Conservation (phyloP, 2,329 filamentous ascomycete genomes). For the Aureobasidium pullulans region DNA sequence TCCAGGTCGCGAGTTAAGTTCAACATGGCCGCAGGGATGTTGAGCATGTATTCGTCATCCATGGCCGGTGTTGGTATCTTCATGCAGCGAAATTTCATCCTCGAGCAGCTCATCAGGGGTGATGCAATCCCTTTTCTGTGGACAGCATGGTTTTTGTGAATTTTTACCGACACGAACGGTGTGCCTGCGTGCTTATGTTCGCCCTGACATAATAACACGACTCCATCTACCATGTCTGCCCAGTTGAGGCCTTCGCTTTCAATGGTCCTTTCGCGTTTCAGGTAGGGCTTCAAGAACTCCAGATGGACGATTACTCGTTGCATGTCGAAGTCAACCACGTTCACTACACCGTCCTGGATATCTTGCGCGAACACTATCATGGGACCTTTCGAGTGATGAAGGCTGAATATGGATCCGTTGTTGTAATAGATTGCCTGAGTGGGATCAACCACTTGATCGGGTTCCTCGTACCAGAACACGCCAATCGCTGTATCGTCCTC, state of each 20-base stretch:
- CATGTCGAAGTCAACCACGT: no score
- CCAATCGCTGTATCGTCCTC: no score
- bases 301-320: no score
- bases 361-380: no score
- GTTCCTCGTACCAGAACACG: no score
- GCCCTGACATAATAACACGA: not conserved
- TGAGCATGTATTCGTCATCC: not conserved
- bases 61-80: not conserved
- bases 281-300: no score
- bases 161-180: not conserved
- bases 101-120: not conserved
- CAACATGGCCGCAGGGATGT: not conserved
- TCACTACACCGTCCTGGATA: no score
- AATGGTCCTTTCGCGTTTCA: no score
- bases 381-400: no score
- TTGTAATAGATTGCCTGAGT: no score
- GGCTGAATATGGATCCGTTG: no score
- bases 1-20: not conserved
- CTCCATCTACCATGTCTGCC: not conserved
- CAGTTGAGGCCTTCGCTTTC: not conserved
- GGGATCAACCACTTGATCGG: no score
- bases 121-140: not conserved
- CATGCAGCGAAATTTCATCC: not conserved
- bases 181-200: not conserved
- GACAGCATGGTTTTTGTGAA: not conserved